Evolutionary conservation across 805 yeast species (phyloP).

Genomic region (Saturnispora sekii): DNA sequence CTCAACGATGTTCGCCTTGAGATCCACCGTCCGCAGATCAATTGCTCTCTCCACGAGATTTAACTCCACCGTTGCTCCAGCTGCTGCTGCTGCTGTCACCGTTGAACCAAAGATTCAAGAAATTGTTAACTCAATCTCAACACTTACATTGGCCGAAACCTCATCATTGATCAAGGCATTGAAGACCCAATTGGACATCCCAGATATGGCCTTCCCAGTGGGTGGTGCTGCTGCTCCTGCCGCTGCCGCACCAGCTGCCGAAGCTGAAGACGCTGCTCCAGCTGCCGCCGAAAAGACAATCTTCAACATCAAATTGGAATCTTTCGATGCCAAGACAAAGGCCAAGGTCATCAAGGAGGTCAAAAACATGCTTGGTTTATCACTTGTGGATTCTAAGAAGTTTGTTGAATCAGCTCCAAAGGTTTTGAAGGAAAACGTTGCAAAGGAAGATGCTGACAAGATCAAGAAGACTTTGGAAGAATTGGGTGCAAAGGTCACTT

Average conservation of each 20-base stretch:
- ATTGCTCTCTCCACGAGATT: constrained; percentile 27
- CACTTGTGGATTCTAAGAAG: constrained; percentile 94
- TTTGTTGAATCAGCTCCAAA: constrained; percentile 98
- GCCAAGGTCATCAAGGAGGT: constrained; percentile 98
- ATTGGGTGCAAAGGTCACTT: constrained; percentile 83
- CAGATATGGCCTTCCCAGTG: constrained; percentile 83
- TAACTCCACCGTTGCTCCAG: constrained; percentile 33
- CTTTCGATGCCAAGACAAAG: constrained; percentile 89
- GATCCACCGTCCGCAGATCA: constrained; percentile 7
- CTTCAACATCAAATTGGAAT: constrained; percentile 83
- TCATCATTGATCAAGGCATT: constrained; percentile 75
- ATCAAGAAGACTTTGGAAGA: constrained; percentile 87
- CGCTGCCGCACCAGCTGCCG: constrained; percentile 58
- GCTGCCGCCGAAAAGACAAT: constrained; percentile 91
- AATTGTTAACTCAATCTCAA: constrained; percentile 86
- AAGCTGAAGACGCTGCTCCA: constrained; percentile 63
- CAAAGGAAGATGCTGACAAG: constrained; percentile 96
- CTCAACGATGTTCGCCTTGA: constrained; percentile 9
- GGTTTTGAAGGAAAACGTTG: constrained; percentile 85
- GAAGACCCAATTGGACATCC: constrained; percentile 76
- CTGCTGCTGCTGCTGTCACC: constrained; percentile 28
- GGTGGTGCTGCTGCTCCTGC: constrained; percentile 53
- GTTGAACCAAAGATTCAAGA: constrained; percentile 82
- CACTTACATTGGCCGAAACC: constrained; percentile 87
- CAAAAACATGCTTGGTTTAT: constrained; percentile 80